These are phyloP conservation scores for Tanacetum coccineum DNA, from an alignment of 129 eudicot genomes.

Conservation along the genomic window DNA sequence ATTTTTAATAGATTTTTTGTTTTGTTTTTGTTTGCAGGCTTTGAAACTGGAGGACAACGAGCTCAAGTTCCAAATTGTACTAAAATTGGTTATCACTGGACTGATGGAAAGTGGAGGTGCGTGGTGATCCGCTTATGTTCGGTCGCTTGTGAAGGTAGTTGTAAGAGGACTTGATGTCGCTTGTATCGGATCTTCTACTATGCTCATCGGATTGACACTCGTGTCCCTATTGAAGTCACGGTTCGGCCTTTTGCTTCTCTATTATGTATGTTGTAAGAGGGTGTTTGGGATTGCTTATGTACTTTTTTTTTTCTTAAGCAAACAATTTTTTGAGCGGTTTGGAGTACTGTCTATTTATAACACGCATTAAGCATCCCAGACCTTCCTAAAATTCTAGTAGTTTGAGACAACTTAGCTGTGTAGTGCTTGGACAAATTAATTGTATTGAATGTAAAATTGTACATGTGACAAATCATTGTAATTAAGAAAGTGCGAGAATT, in stretches of 20 bases:
- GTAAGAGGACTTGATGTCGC: conserved; percentile 16
- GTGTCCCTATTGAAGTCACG: conserved; percentile 44
- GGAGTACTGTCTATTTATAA: too few species aligned
- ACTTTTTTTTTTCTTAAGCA: too few species aligned
- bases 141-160: conserved; percentile 43
- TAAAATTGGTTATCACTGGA: conserved; percentile 26
- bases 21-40: conserved; percentile 23
- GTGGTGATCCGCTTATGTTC: conserved; percentile 40
- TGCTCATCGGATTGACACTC: conserved; percentile 37
- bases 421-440: too few species aligned
- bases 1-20: too few species aligned
- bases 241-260: not conserved
- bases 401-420: too few species aligned
- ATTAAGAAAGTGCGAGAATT: conserved; percentile 47
- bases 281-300: too few species aligned
- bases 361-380: too few species aligned
- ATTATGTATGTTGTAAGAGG: too few species aligned
- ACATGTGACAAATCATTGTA: not conserved
- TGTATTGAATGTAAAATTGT: too few species aligned
- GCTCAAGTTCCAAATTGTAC: conserved; percentile 31
- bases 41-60: conserved; percentile 25
- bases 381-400: too few species aligned
- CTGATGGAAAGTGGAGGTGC: not conserved
- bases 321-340: too few species aligned
- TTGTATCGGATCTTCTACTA: conserved; percentile 37